A percentile compares a stretch with the other conserved stretches of the same genome.
phyloP scores from a whole-genome alignment of 352 stramenopile species.

The Phytopythium delawarense region DNA sequence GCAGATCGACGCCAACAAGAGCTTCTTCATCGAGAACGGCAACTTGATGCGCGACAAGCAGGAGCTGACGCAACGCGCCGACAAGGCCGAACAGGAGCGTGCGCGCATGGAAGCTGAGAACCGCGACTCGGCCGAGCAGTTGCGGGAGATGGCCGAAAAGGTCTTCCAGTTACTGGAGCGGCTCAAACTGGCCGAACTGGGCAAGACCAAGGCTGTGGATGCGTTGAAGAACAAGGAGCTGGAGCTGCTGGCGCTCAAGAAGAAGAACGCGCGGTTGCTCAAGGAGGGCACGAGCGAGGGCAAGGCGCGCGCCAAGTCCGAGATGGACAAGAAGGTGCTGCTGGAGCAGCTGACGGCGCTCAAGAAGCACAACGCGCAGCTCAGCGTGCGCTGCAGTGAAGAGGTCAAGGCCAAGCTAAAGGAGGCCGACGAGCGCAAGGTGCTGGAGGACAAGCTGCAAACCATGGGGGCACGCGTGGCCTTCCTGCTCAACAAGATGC shows the following conservation, averaged over 20 bases:
- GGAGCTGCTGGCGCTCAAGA: slow-evolving; percentile 93
- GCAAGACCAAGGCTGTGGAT: slow-evolving; percentile 95
- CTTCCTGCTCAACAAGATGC: slow-evolving; percentile 97
- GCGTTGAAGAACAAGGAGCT: slow-evolving; percentile 92
- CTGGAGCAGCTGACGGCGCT: slow-evolving; percentile 93
- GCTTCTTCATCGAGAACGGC: slow-evolving; percentile 84
- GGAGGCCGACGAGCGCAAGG: slow-evolving; percentile 89
- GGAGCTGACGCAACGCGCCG: slow-evolving; percentile 78
- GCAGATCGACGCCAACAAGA: slow-evolving; percentile 92
- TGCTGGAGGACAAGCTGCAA: slow-evolving; percentile 92
- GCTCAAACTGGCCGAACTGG: slow-evolving; percentile 94
- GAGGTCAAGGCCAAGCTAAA: slow-evolving; percentile 93
- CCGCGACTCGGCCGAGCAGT: slow-evolving; percentile 91
- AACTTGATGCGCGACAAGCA: slow-evolving; percentile 72
- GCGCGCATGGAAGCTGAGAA: slow-evolving; percentile 95
- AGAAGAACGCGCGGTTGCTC: slow-evolving; percentile 92
- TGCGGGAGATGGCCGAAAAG: slow-evolving; percentile 97
- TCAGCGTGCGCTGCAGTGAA: slow-evolving; percentile 90
- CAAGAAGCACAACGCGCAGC: slow-evolving; percentile 94
- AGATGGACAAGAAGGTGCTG: slow-evolving; percentile 93
- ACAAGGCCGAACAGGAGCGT: slow-evolving; percentile 90
- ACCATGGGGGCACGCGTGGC: slow-evolving; percentile 91
- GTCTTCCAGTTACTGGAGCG: slow-evolving; percentile 95
- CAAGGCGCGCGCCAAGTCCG: slow-evolving; percentile 91
- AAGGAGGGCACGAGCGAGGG: slow-evolving; percentile 93